A percentile compares a stretch with the other conserved stretches of the same genome.
Conservation (phyloP, 129 eudicot genomes). For the Flaveria brownii region DNA sequence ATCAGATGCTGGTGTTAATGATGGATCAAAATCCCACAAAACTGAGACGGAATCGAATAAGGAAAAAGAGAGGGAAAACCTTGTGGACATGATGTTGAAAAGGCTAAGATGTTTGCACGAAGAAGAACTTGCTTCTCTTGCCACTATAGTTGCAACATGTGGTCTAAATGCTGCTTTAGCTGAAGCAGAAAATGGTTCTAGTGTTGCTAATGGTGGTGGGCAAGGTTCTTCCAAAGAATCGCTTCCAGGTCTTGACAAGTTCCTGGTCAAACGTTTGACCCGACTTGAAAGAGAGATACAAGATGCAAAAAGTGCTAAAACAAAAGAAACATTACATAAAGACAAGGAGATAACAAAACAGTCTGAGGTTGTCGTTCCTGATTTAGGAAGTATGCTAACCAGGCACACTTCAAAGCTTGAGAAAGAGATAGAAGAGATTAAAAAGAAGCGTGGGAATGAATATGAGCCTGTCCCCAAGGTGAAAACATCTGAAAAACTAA, state of each 20-base stretch:
- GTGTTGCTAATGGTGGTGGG: conserved; percentile 24
- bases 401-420: conserved; percentile 72
- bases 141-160: conserved; percentile 91
- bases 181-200: conserved; percentile 42
- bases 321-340: conserved; percentile 32
- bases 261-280: conserved; percentile 74
- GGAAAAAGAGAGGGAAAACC: conserved; percentile 38
- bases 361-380: conserved; percentile 35
- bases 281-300: conserved; percentile 78
- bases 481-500: conserved; percentile 35
- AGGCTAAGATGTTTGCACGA: conserved; percentile 73
- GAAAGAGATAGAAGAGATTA: conserved; percentile 63
- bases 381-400: conserved; percentile 61
- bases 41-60: conserved; percentile 26
- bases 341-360: conserved; percentile 26
- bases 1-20: conserved; percentile 42
- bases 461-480: conserved; percentile 25
- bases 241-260: conserved; percentile 76
- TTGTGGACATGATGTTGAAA: conserved; percentile 70
- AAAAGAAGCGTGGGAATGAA: conserved; percentile 34
- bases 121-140: conserved; percentile 87
- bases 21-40: conserved; percentile 30
- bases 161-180: conserved; percentile 88
- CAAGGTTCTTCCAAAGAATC: conserved; percentile 40
- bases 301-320: conserved; percentile 72